A percentile compares a stretch with the other conserved stretches of the same genome.
phyloP scores from a whole-genome alignment of 352 stramenopile genomes.

The Pythium aquatile region DNA sequence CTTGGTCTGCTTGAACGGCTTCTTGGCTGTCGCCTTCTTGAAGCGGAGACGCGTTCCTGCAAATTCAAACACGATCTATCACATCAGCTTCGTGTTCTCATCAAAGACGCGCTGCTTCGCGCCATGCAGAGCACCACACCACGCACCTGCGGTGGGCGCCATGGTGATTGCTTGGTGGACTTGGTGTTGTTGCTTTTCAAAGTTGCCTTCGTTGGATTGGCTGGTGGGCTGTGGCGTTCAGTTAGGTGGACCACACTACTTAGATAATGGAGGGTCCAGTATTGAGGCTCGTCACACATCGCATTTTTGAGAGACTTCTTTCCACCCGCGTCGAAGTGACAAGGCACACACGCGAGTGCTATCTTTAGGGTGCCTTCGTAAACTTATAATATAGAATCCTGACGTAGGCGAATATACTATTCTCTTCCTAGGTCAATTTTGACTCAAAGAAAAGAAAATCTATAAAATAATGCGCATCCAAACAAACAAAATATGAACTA shows the following conservation, averaged over 20 bases:
- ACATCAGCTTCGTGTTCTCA: slow-evolving; percentile 1
- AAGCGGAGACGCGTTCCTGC: slow-evolving; percentile 73
- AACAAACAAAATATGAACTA: slow-evolving; percentile 2
- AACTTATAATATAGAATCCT: slow-evolving; percentile 15
- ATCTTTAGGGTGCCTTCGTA: slow-evolving; percentile 22
- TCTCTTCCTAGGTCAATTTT: background rate
- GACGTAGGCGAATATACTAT: background rate
- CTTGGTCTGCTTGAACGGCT: slow-evolving; percentile 45
- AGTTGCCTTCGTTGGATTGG: slow-evolving; percentile 27
- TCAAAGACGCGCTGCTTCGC: background rate
- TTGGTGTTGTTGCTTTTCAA: slow-evolving; percentile 26
- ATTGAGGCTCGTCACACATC: background rate
- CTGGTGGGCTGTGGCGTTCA: slow-evolving; percentile 17
- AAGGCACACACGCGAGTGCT: slow-evolving; percentile 8
- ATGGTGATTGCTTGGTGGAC: slow-evolving; percentile 23
- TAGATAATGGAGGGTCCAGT: background rate
- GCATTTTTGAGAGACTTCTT: slow-evolving; percentile 23
- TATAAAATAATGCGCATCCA: background rate
- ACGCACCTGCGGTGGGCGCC: slow-evolving; percentile 51
- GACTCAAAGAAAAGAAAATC: background rate
- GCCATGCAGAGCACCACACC: background rate
- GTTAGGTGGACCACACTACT: slow-evolving; percentile 26
- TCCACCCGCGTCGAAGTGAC: slow-evolving; percentile 27
- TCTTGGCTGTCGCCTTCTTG: slow-evolving; percentile 57
- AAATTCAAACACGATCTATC: background rate